Base-by-base conservation (phyloP, 2,329 filamentous ascomycete genomes). In the Calonectria leucothoes region DNA sequence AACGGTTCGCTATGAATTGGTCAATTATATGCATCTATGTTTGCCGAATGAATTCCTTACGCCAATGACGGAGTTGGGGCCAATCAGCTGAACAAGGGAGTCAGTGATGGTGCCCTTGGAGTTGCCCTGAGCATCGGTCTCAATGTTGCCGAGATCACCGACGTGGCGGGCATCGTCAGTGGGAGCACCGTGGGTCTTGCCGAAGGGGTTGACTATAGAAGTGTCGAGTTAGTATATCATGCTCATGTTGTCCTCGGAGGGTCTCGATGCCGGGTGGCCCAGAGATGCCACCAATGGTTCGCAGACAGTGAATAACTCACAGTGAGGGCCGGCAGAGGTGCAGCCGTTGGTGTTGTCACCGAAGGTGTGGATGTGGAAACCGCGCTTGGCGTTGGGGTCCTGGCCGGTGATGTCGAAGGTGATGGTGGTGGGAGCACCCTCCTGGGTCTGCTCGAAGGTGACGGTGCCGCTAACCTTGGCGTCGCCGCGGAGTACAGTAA, bases 301-400 rank as follows among this genome's bases (percentile, higher is more conserved):
- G 31, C 12, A 68, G 45, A 59, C 35, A 57, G 66, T 45, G 45
- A 57, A 17, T 17, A 42, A 88, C 94, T 85, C 89, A 98, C 95
- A 99, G 91, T 99, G 97, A 87, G 97, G 96, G 69, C 97, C 97
- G 80, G 97, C 97, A 80, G 94, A 98, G 79, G 96, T 98, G 94
- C 97, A 99, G 87, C 97, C 97, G 89, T 99, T 99, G 91, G 97
- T 98, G 92, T 98, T 98, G 92, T 98, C 97, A 86, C 97, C 97
- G 84, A 98, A 99, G 87, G 97, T 95, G 91, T 99, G 97, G 84
- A 99, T 93, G 91, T 99, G 97, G 91, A 98, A 95, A 87, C 95
- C 97, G 88, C 97, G 96, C 93, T 98, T 92, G 84, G 97, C 96
- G 86, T 98, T 98, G 88, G 96, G 83, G 85, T 98, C 96, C 88